Percentiles rank a stretch among this genome's conserved stretches.
These are phyloP conservation scores for Termitomyces titanicus DNA, from an alignment of 768 basidiomycete genomes.

Conservation along the genomic window DNA sequence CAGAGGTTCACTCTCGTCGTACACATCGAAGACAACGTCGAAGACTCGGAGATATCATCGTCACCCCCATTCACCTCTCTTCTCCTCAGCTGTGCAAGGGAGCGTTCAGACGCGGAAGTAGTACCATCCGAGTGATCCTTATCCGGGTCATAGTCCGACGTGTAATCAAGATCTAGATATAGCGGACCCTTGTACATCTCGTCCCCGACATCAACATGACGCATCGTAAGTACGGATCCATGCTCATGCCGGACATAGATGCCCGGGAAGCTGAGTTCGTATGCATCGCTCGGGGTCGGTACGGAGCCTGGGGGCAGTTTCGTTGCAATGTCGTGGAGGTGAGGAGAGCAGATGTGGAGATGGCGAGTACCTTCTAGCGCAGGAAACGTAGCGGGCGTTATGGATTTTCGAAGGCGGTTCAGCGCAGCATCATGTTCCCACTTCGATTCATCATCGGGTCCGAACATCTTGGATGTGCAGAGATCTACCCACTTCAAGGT, in stretches of 20 bases:
- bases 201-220: not conserved
- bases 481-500: slow-evolving; percentile 11
- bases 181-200: not conserved
- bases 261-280: not conserved
- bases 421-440: not conserved
- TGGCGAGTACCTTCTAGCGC: slow-evolving; percentile 1
- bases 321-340: slow-evolving; percentile 3
- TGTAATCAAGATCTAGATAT: not conserved
- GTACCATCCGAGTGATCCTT: not conserved
- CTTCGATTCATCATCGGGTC: not conserved
- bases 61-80: slow-evolving; percentile 1
- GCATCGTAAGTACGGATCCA: not conserved
- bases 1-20: not conserved
- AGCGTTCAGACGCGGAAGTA: not conserved
- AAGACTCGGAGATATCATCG: not conserved
- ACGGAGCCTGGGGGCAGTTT: slow-evolving; percentile 1
- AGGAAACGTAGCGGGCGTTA: not conserved
- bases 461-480: slow-evolving; percentile 6
- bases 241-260: not conserved
- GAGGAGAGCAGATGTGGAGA: slow-evolving; percentile 4
- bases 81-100: slow-evolving; percentile 2
- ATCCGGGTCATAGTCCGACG: not conserved
- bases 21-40: not conserved
- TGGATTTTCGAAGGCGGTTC: not conserved
- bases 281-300: not conserved